Evolutionary conservation across 2,329 filamentous ascomycete genomes (phyloP), one percentile per base, ranked within the genome.

Genomic region (Davidsoniella eucalypti): DNA sequence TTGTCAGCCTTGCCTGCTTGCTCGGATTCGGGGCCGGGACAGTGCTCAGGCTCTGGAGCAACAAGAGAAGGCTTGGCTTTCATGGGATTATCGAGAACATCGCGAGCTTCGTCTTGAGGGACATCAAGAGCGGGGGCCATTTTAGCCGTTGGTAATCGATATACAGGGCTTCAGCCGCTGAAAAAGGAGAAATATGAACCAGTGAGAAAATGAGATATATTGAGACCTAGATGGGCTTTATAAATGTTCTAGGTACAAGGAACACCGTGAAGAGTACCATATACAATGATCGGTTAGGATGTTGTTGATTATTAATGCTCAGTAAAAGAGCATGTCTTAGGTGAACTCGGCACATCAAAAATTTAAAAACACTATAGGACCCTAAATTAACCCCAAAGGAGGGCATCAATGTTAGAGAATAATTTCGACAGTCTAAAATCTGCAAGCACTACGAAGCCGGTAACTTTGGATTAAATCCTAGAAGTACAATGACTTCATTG

Each of bases 11-110:
- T 72, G 55, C 80, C 80, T 51, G 80, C 80, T 57, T 76, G 67
- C 56, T 86, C 72, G 12, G 83, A 87, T 61, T 90, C 84, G 3
- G 86, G 92, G 0, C 92, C 92, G 2, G 90, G 90, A 61, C 92
- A 98, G 70, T 96, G 88, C 66, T 96, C 87, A 68, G 90, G 90
- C 62, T 96, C 88, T 39, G 92, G 90, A 17, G 92, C 92, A 55
- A 96, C 84, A 49, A 98, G 82, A 55, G 86, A 75, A 1, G 90
- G 87, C 40, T 84, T 81, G 76, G 23, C 17, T 47, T 84, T 81
- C 76, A 71, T 64, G 6, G 85, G 83, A 60, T 85, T 82, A 57
- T 78, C 70, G 57, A 94, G 69, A 55, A 87, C 82, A 52, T 86
- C 80, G 55, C 80, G 71, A 47, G 80, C 71, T 38, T 73, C 63